Base-by-base conservation (phyloP, 345 rosid species). In the Rhizophora mangle region DNA sequence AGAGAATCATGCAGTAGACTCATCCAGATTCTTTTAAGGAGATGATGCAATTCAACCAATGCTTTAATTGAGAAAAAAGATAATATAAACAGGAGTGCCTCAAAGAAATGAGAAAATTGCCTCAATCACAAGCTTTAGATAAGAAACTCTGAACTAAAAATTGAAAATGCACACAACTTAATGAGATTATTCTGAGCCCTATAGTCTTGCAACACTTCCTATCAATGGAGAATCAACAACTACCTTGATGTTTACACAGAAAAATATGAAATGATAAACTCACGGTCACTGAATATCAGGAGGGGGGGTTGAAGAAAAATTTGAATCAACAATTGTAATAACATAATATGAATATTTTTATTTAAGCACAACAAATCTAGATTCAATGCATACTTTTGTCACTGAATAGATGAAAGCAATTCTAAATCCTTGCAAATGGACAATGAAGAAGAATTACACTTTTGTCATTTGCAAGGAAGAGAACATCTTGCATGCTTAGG, bases 381-480 rank as follows among this genome's bases (percentile, higher is more conserved):
- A 34, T 19, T 22, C 22, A 16, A 22, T 31, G 15, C 6, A 66
- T 53, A 65, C 6, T 30, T 64, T 31, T 8, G 47, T 49, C 57
- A 10, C 21, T 16, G 6, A 43, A 31, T 53, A 62, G 53, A 51
- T 34, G 60, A 68, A 57, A 46, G 6, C 31, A 32, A 27, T 31
- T 43, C 36, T 58, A 32, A 9, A 34, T 20, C 34, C 52, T 26
- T 20, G 53, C 16, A 30, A 22, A 21, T 52, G 36, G 11, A 63
- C 49, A n/a, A 11, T 0, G 43, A 49, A n/a, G 19, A 73, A 66
- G 70, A 74, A 93, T 87, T 85, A 89, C 96, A 65, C 79, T 84
- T 61, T 80, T 74, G 70, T 91, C 93, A 64, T 91, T 94, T 26
- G 96, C 88, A n/a, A 94, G 95, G 93, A 89, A 94, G 76, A 94